phyloP scores from a whole-genome alignment of 2,329 filamentous ascomycete genomes.

The Aspergillus floridensis region DNA sequence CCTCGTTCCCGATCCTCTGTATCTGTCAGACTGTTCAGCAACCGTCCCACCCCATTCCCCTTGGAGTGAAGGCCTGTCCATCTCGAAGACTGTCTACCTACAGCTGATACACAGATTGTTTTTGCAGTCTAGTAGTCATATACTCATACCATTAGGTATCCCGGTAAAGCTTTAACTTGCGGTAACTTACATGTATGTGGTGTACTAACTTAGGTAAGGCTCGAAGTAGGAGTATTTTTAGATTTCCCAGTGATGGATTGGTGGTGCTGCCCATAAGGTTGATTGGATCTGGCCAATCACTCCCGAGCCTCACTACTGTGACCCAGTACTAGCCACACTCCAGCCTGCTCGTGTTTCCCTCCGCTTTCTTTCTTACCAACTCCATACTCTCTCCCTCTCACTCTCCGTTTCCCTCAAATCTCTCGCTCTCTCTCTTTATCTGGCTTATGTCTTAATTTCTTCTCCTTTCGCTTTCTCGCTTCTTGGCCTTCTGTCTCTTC shows the following conservation, averaged over 20 bases:
- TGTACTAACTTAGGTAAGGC: too few species aligned
- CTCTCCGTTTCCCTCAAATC: background rate
- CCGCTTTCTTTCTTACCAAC: background rate
- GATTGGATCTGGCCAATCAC: background rate
- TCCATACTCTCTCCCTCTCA: background rate
- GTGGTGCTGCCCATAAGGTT: background rate
- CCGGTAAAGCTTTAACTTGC: too few species aligned
- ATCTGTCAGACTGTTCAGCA: too few species aligned
- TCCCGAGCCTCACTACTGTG: background rate
- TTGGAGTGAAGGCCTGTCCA: too few species aligned
- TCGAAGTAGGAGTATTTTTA: background rate
- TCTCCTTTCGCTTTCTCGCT: conserved; percentile 3
- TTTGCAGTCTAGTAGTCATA: too few species aligned
- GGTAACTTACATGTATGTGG: too few species aligned
- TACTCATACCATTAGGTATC: too few species aligned
- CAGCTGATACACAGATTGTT: too few species aligned
- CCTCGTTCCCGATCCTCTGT: background rate
- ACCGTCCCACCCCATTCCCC: too few species aligned
- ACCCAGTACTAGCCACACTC: conserved; percentile 14
- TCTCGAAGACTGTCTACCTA: too few species aligned
- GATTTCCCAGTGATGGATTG: background rate
- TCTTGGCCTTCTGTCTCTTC: background rate
- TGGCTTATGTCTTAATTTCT: background rate
- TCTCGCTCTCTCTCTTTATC: background rate
- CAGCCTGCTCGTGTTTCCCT: conserved; percentile 12